Base-by-base conservation (phyloP, 31 red algal genomes). In the Odonthalia washingtoniensis region DNA sequence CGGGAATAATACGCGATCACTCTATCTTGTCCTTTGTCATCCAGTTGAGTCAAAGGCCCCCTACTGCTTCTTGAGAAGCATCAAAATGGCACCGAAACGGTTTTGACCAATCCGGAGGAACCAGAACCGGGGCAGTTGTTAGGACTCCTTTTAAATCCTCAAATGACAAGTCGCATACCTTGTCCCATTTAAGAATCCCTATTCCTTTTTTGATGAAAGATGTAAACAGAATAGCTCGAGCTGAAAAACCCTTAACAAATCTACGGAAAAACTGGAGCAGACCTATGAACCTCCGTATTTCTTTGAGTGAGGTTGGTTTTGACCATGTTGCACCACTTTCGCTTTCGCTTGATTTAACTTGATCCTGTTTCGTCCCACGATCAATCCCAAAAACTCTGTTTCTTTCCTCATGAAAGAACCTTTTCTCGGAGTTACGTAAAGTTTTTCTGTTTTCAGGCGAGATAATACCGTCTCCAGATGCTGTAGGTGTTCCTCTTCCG, bases 381-480 rank as follows among this genome's bases (percentile, higher is more conserved):
- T 9, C 1, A 78, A 1, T 60, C 75, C 75, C 4, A 78, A 31
- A 78, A 78, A 78, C 39, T 78, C 46, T 31, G 45, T 78, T 16
- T 78, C 75, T 53, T 1, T 9, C 5, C 49, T 34, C 75, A 78
- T 78, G 34, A 78, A 60, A 53, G 3, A 17, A 33, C 75, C 57
- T 34, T 78, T 78, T 53, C 63, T 78, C 1, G 75, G 75, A 32
- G 75, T 62, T 4, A 33, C 75, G 30, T 78, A 78, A n/a, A 78
- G 3, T 46, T n/a, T 3, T 31, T 78, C 30, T 4, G 35, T 33
- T 31, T 43, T 9, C 3, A 78, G 34, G 5, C 75, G 45, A n/a
- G 3, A 21, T 3, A 78, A 60, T 1, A 78, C 75, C 1, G 44
- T 27, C 12, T 53, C 3, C 5, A 78, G 17, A 46, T 46, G 18